These are phyloP conservation scores for Grigorovia jiainica DNA, from an alignment of 805 yeast genomes.

Conservation along the genomic window DNA sequence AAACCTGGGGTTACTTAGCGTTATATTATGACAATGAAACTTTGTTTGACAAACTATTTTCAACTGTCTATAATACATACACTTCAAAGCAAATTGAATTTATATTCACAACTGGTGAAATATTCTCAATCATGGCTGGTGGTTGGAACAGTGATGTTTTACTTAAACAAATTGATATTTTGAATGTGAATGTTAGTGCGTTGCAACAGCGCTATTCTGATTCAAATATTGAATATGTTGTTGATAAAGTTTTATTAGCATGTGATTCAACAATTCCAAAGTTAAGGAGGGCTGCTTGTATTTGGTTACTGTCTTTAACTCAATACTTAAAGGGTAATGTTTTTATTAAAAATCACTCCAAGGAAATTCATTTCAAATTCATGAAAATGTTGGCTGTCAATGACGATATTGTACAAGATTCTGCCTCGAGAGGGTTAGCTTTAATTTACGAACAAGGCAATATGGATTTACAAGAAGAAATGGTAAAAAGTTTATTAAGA, in stretches of 20 bases:
- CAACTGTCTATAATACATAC: slow-evolving; percentile 46
- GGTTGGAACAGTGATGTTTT: slow-evolving; percentile 67
- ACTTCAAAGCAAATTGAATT: slow-evolving; percentile 64
- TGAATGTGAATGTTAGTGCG: slow-evolving; percentile 19
- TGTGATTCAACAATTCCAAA: slow-evolving; percentile 64
- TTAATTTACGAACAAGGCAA: slow-evolving; percentile 74
- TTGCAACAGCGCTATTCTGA: slow-evolving; percentile 7
- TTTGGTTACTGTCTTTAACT: slow-evolving; percentile 75
- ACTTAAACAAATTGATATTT: slow-evolving; percentile 45
- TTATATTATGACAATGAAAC: slow-evolving; percentile 30
- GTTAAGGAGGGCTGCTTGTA: slow-evolving; percentile 64
- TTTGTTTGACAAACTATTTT: slow-evolving; percentile 31
- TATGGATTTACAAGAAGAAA: slow-evolving; percentile 51
- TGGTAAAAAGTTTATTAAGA: slow-evolving; percentile 61
- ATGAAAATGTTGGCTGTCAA: slow-evolving; percentile 70
- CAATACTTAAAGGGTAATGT: slow-evolving; percentile 56
- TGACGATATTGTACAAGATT: slow-evolving; percentile 84
- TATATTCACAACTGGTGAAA: slow-evolving; percentile 76
- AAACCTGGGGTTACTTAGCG: slow-evolving; percentile 48
- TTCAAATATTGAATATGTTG: slow-evolving; percentile 25
- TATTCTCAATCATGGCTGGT: slow-evolving; percentile 56
- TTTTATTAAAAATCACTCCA: slow-evolving; percentile 33
- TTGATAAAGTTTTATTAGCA: slow-evolving; percentile 42
- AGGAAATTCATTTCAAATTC: slow-evolving; percentile 64
- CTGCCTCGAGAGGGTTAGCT: slow-evolving; percentile 83